A percentile compares a stretch with the other conserved stretches of the same genome.
Evolutionary conservation across 179 eudicot species (phyloP).

Genomic region (Actinidia polygama): DNA sequence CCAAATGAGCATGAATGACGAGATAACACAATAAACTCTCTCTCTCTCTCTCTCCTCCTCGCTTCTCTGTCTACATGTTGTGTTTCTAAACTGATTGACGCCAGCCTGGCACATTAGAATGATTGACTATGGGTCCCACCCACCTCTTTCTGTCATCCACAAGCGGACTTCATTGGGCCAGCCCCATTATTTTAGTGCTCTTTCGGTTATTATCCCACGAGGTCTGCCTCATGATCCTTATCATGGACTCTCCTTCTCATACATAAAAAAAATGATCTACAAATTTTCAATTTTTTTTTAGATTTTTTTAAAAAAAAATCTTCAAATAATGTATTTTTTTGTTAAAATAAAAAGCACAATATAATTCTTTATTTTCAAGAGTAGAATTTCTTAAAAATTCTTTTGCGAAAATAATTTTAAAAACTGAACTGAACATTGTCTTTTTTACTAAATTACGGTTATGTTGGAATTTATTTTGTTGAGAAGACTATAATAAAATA

Average conservation of each 20-base stretch:
- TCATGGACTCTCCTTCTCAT: not conserved
- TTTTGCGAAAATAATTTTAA: no score
- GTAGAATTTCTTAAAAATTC: no score
- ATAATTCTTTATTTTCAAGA: no score
- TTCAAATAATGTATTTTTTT: no score
- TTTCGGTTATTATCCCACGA: not conserved
- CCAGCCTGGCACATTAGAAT: constrained; percentile 26
- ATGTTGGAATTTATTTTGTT: no score
- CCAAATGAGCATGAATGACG: not conserved
- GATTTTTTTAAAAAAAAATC: not conserved
- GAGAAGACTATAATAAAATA: no score
- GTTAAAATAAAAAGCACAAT: no score
- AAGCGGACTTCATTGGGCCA: not conserved
- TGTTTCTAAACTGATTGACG: constrained; percentile 16
- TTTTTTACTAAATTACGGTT: no score
- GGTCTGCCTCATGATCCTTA: not conserved
- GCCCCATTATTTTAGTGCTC: not conserved
- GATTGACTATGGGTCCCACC: constrained; percentile 26
- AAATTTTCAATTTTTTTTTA: not conserved
- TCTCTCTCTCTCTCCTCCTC: not conserved
- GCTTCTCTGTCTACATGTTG: no score
- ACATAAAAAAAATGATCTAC: not conserved
- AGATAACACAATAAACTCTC: not conserved
- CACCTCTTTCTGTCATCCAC: constrained; percentile 16
- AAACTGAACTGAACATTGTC: no score